Evolutionary conservation across 768 basidiomycete genomes (phyloP).

Genomic region (Lentinus tigrinus): DNA sequence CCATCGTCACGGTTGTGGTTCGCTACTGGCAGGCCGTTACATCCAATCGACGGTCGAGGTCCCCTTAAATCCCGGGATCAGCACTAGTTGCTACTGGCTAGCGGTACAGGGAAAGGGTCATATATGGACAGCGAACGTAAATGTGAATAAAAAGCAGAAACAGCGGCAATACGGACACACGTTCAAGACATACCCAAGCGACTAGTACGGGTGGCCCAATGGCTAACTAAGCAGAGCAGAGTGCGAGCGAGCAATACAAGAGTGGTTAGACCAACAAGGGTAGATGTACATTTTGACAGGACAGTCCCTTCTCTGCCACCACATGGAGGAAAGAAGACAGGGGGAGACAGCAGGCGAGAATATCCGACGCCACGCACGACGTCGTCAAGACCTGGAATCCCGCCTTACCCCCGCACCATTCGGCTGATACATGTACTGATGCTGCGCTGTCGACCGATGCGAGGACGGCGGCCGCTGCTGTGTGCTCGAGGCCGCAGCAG

Average conservation of each 20-base stretch:
- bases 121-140: slow-evolving; percentile 22
- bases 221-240: too few relatives aligned
- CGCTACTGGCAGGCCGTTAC: background rate
- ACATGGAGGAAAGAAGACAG: background rate
- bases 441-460: slow-evolving; percentile 14
- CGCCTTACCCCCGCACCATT: slow-evolving; percentile 8
- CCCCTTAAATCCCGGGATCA: background rate
- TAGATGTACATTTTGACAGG: background rate
- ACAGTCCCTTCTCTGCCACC: background rate
- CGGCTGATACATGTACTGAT: slow-evolving; percentile 28
- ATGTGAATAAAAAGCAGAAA: slow-evolving; percentile 17
- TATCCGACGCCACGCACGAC: background rate
- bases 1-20: too few relatives aligned
- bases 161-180: background rate
- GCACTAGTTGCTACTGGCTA: slow-evolving; percentile 1
- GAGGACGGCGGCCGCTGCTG: slow-evolving; percentile 16
- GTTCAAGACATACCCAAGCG: slow-evolving; percentile 12
- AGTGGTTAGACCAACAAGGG: background rate
- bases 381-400: slow-evolving; percentile 11
- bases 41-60: background rate
- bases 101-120: slow-evolving; percentile 13
- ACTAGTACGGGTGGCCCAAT: background rate
- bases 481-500: slow-evolving; percentile 7
- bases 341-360: background rate
- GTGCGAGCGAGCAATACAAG: background rate